phyloP scores from a whole-genome alignment of 2,329 filamentous ascomycete genomes.

The Cyclaneusma minus region DNA sequence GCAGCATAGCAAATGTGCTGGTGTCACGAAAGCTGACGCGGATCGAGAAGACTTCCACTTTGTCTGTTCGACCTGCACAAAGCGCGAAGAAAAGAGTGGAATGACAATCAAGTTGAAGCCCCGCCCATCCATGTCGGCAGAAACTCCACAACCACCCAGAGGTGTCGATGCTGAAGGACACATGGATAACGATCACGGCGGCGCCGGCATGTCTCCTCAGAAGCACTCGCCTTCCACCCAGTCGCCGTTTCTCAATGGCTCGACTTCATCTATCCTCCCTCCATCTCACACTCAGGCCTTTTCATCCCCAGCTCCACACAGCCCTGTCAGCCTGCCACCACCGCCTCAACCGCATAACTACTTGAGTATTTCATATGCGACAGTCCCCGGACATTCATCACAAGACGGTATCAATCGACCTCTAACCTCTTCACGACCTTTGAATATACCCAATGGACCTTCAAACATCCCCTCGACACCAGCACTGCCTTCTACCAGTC shows the following conservation, averaged over 20 bases:
- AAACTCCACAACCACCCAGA: conserved; percentile 24
- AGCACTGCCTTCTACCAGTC: too few relatives aligned
- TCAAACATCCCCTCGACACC: too few relatives aligned
- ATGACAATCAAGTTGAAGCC: conserved; percentile 39
- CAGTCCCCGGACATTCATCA: conserved; percentile 9
- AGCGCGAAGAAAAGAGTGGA: conserved; percentile 33
- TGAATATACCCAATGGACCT: too few relatives aligned
- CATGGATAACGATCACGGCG: neutral
- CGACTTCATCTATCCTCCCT: conserved; percentile 4
- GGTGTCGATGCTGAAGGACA: conserved; percentile 1
- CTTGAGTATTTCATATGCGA: too few relatives aligned
- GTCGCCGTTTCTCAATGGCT: conserved; percentile 6
- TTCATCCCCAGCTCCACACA: conserved; percentile 17
- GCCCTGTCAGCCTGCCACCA: conserved; percentile 18
- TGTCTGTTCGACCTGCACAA: conserved; percentile 64
- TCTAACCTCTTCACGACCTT: too few relatives aligned
- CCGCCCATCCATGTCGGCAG: conserved; percentile 30
- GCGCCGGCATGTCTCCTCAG: neutral
- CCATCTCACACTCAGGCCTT: too few relatives aligned
- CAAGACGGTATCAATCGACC: too few relatives aligned
- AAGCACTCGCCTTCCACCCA: neutral
- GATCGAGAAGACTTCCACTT: conserved; percentile 81
- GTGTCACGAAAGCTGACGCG: conserved; percentile 62
- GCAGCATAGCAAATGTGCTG: conserved; percentile 91
- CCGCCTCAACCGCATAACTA: conserved; percentile 13